A percentile compares a stretch with the other conserved stretches of the same genome.
These are phyloP conservation scores for Porcisia hertigi DNA, from an alignment of 208 protist genomes.

Conservation along the genomic window DNA sequence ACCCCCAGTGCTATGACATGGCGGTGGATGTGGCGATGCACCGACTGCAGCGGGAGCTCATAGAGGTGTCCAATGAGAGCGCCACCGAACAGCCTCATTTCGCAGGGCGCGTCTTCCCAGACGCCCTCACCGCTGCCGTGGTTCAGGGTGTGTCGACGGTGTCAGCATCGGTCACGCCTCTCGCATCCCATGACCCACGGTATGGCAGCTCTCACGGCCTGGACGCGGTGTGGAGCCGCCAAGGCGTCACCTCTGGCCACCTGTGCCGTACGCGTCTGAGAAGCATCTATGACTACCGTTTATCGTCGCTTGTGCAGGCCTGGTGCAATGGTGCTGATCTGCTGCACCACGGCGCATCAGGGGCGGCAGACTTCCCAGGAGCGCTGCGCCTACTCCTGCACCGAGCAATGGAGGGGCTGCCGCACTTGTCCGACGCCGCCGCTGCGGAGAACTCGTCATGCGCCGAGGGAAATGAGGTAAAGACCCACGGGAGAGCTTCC, in stretches of 20 bases:
- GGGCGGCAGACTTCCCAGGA: slow-evolving; percentile 14
- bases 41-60: slow-evolving; percentile 32
- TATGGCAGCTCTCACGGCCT: not conserved
- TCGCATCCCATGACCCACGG: not conserved
- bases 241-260: not conserved
- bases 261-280: not conserved
- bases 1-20: slow-evolving; percentile 38
- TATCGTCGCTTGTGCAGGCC: slow-evolving; percentile 8
- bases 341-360: not conserved
- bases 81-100: not conserved
- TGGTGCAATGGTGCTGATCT: not conserved
- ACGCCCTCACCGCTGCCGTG: slow-evolving; percentile 7
- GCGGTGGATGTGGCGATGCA: slow-evolving; percentile 57
- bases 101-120: not conserved
- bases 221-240: not conserved
- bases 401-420: slow-evolving; percentile 23
- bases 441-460: not conserved
- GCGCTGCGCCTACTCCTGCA: slow-evolving; percentile 28
- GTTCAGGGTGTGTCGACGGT: not conserved
- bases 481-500: not conserved
- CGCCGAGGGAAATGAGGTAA: not conserved
- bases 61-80: slow-evolving; percentile 12
- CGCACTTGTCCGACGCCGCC: slow-evolving; percentile 1
- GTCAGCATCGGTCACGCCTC: not conserved
- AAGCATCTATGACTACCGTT: slow-evolving; percentile 21